Conservation (phyloP, 345 rosid genomes). For the Eucalyptus pauciflora region DNA sequence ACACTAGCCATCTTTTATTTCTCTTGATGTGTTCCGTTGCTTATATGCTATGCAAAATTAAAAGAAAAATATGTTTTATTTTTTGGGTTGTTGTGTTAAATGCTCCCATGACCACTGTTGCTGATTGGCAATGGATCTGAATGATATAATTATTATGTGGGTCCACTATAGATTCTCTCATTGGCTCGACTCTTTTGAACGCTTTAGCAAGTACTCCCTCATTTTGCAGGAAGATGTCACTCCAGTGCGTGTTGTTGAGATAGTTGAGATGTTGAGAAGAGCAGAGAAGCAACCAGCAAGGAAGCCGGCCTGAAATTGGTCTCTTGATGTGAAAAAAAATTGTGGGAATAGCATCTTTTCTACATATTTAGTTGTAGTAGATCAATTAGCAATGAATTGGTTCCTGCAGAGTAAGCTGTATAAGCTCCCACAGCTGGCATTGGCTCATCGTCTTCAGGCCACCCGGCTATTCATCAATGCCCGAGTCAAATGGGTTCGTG, state of each 20-base stretch:
- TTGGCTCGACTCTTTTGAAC: background rate
- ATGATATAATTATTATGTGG: slow-evolving; percentile 83
- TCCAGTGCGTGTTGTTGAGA: slow-evolving; percentile 25
- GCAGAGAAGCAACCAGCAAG: slow-evolving; percentile 22
- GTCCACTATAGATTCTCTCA: slow-evolving; percentile 7
- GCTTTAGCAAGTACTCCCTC: background rate
- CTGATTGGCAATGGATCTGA: slow-evolving; percentile 91
- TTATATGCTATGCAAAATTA: background rate
- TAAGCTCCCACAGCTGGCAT: background rate
- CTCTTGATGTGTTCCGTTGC: background rate
- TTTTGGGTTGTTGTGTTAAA: background rate
- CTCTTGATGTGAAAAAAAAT: background rate
- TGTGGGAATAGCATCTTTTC: background rate
- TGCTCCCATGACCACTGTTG: slow-evolving; percentile 50
- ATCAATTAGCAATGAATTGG: background rate
- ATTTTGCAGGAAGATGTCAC: slow-evolving; percentile 23
- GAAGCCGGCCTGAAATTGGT: background rate
- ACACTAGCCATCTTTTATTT: background rate
- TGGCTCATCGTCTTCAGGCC: background rate
- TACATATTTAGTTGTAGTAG: background rate
- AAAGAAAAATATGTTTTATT: background rate
- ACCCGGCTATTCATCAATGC: slow-evolving; percentile 48
- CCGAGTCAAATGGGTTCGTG: slow-evolving; percentile 67
- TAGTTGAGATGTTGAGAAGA: slow-evolving; percentile 18
- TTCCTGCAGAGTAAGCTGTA: background rate